phyloP scores from a whole-genome alignment of 345 rosid genomes.

The Eucalyptus sp. region DNA sequence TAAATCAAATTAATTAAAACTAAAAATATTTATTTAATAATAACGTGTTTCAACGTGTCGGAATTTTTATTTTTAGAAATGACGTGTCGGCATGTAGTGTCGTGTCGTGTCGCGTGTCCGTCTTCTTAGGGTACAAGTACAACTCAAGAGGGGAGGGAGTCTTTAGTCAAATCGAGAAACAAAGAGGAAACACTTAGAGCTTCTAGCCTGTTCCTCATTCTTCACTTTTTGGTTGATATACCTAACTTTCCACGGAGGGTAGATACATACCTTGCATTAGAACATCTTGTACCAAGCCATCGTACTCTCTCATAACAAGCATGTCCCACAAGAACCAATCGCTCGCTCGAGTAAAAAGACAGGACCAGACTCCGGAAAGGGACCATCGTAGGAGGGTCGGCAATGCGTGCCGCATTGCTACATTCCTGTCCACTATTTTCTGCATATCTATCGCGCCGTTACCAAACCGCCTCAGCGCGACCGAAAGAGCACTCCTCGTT shows the following conservation, averaged over 20 bases:
- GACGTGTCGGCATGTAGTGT: too few relatives aligned
- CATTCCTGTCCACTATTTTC: background rate
- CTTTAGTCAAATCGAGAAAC: background rate
- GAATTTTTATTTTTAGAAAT: too few relatives aligned
- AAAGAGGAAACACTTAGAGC: background rate
- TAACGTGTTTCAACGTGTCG: too few relatives aligned
- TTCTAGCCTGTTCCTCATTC: background rate
- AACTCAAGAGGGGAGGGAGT: background rate
- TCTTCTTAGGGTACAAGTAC: background rate
- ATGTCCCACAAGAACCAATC: background rate
- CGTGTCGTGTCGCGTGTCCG: too few relatives aligned
- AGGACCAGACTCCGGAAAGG: too few relatives aligned
- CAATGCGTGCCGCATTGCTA: background rate
- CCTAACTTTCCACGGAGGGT: background rate
- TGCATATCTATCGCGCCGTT: background rate
- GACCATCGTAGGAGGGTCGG: too few relatives aligned
- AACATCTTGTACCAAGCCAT: background rate
- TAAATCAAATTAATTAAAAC: too few relatives aligned
- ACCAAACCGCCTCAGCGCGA: background rate
- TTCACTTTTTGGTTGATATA: background rate
- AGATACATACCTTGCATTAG: background rate
- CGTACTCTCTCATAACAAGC: background rate
- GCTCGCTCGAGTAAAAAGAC: background rate
- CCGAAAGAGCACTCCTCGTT: background rate
- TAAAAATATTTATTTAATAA: too few relatives aligned